Evolutionary conservation across 2,329 filamentous ascomycete species (phyloP).

Genomic region (Fusarium anthophilum): DNA sequence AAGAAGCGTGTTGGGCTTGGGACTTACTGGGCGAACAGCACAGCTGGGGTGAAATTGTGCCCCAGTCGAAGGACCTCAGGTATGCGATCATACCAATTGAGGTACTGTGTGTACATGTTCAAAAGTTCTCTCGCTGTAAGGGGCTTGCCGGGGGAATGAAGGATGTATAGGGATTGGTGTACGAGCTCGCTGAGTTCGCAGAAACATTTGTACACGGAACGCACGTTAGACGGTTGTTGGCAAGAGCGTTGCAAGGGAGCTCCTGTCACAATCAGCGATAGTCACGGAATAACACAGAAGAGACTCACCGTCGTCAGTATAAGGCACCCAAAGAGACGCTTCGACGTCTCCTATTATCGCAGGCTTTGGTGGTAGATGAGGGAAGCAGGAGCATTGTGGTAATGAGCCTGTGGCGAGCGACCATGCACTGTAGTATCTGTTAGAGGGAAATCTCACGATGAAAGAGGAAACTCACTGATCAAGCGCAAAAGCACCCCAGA

Average conservation of each 20-base stretch:
- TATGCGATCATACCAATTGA: conserved; percentile 76
- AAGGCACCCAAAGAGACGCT: conserved; percentile 67
- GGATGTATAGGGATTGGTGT: conserved; percentile 74
- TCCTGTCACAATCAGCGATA: conserved; percentile 48
- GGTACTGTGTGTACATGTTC: conserved; percentile 72
- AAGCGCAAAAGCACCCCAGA: conserved; percentile 70
- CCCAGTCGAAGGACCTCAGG: conserved; percentile 71
- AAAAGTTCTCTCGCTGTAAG: conserved; percentile 72
- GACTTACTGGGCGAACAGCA: conserved; percentile 77
- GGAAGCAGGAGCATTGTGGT: conserved; percentile 67
- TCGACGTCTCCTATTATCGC: conserved; percentile 69
- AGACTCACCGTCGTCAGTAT: conserved; percentile 64
- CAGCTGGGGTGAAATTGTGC: conserved; percentile 76
- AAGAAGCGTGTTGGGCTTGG: not conserved
- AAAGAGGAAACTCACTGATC: conserved; percentile 64
- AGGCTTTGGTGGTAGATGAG: conserved; percentile 67
- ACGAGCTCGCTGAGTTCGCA: conserved; percentile 78
- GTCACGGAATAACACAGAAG: not conserved
- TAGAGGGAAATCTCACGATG: conserved; percentile 14
- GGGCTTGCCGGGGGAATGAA: conserved; percentile 75
- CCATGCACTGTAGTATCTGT: conserved; percentile 62
- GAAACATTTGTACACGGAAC: conserved; percentile 74
- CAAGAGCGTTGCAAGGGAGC: conserved; percentile 63
- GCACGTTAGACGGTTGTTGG: conserved; percentile 73
- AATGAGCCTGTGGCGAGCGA: conserved; percentile 70